Conservation (phyloP, 805 yeast genomes). For the Kodamaea kaohsiungensis region DNA sequence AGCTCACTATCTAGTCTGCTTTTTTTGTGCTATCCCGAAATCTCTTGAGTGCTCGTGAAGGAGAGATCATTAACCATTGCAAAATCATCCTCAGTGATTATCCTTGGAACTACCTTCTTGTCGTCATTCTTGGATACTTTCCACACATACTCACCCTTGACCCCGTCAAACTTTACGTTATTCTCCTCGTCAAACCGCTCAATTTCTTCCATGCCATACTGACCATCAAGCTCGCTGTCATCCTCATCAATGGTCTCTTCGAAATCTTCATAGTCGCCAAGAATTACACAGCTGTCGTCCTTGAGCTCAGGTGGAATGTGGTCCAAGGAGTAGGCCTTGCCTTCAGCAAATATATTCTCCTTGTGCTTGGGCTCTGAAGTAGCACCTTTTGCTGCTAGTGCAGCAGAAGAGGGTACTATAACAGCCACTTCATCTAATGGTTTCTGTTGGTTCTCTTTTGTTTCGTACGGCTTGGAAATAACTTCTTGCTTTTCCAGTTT, state of each 20-base stretch:
- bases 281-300: not conserved
- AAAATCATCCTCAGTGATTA: not conserved
- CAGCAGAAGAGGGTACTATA: not conserved
- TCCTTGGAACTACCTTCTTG: not conserved
- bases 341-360: constrained; percentile 5
- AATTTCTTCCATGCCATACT: not conserved
- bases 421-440: not conserved
- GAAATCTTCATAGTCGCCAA: not conserved
- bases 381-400: not conserved
- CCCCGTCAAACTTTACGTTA: not conserved
- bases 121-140: not conserved
- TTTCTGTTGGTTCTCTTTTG: not conserved
- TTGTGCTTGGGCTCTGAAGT: not conserved
- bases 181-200: not conserved
- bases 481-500: not conserved
- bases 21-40: not conserved
- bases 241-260: constrained; percentile 10
- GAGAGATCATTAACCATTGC: constrained; percentile 10
- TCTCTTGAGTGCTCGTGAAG: constrained; percentile 12
- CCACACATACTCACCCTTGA: not conserved
- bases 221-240: constrained; percentile 1
- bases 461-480: not conserved
- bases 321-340: constrained; percentile 1
- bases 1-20: not conserved
- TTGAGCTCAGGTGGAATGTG: constrained; percentile 5